Conservation (phyloP, 805 yeast genomes). For the Cephaloascus fragrans region DNA sequence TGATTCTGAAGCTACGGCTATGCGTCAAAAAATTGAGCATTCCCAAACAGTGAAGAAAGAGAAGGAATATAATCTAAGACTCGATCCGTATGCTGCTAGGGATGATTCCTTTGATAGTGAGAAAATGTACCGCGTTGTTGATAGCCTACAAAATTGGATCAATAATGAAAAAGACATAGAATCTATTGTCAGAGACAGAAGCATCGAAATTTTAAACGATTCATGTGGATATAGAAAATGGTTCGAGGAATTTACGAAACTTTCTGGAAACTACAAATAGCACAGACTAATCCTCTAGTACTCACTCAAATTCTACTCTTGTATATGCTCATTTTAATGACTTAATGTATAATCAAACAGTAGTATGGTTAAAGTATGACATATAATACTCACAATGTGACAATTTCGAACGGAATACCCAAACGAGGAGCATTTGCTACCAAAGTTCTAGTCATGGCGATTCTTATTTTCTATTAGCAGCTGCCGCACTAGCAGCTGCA, state of each 20-base stretch:
- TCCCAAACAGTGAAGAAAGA: conserved; percentile 7
- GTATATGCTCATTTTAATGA: too few relatives aligned
- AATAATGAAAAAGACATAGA: conserved; percentile 32
- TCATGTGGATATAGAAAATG: conserved; percentile 12
- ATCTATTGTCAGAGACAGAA: conserved; percentile 24
- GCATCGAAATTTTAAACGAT: conserved; percentile 20
- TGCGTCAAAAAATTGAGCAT: conserved; percentile 19
- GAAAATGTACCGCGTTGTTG: conserved; percentile 15
- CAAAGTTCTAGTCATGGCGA: too few relatives aligned
- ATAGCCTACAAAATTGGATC: conserved; percentile 20
- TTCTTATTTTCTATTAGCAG: conserved; percentile 2
- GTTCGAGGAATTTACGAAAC: not conserved
- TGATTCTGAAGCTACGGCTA: conserved; percentile 14
- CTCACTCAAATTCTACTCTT: too few relatives aligned
- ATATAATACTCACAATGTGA: too few relatives aligned
- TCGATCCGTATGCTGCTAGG: conserved; percentile 43
- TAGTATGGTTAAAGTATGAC: too few relatives aligned
- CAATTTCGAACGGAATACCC: too few relatives aligned
- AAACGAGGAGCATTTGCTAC: too few relatives aligned
- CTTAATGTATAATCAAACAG: too few relatives aligned
- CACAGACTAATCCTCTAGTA: too few relatives aligned
- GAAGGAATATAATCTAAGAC: conserved; percentile 16
- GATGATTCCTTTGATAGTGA: conserved; percentile 10
- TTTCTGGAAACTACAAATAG: too few relatives aligned
- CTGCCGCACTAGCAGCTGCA: conserved; percentile 11